These are phyloP conservation scores for Ambrosiella cleistominuta DNA, from an alignment of 2,329 filamentous ascomycete genomes.

Conservation along the genomic window DNA sequence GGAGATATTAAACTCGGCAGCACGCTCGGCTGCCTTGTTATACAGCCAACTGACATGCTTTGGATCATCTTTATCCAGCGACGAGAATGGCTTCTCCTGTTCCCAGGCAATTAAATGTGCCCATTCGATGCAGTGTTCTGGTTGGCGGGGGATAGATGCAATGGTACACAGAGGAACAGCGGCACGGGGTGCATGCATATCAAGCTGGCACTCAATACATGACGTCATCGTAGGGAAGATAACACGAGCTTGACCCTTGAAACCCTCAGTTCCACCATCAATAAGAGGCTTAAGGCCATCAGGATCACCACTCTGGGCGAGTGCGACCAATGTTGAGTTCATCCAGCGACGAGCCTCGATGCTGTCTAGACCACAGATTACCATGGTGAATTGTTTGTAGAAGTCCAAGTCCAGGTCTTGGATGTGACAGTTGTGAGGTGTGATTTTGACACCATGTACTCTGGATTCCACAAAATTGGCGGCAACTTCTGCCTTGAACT, in stretches of 20 bases:
- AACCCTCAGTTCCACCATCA: slow-evolving; percentile 92
- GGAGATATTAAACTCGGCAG: slow-evolving; percentile 72
- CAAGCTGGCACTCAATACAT: slow-evolving; percentile 94
- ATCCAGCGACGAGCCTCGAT: slow-evolving; percentile 98
- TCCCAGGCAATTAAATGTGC: slow-evolving; percentile 98
- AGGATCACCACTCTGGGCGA: slow-evolving; percentile 64
- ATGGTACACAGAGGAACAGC: slow-evolving; percentile 93
- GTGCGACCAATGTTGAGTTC: slow-evolving; percentile 77
- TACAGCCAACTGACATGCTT: slow-evolving; percentile 97
- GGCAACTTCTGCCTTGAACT: slow-evolving; percentile 82
- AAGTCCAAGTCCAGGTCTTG: slow-evolving; percentile 94
- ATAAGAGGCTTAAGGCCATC: slow-evolving; percentile 87
- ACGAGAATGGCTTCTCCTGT: slow-evolving; percentile 61
- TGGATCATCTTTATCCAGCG: slow-evolving; percentile 86
- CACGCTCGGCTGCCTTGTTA: slow-evolving; percentile 62
- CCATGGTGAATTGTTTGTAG: slow-evolving; percentile 89
- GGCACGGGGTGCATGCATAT: slow-evolving; percentile 96
- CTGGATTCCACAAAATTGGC: slow-evolving; percentile 79
- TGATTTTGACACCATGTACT: slow-evolving; percentile 82
- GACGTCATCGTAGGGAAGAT: slow-evolving; percentile 84
- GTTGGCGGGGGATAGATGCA: slow-evolving; percentile 87
- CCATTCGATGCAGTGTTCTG: slow-evolving; percentile 98
- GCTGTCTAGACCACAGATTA: slow-evolving; percentile 89
- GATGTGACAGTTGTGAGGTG: slow-evolving; percentile 82
- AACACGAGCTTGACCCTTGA: slow-evolving; percentile 91